These are phyloP conservation scores for Polygonum aviculare DNA, from an alignment of 148 eudicot species.

Conservation along the genomic window DNA sequence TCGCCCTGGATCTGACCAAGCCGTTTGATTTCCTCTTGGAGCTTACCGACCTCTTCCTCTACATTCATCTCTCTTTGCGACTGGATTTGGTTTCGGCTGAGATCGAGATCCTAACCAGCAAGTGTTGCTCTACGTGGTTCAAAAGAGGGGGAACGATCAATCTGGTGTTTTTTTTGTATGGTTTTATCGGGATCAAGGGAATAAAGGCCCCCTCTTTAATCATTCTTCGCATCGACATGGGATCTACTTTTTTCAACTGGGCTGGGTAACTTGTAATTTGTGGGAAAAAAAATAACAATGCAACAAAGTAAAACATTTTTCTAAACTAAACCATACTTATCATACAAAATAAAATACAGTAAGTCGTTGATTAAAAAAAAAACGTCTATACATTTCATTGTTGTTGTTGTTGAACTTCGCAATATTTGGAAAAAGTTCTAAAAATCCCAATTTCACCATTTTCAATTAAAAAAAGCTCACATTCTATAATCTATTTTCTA, in stretches of 20 bases:
- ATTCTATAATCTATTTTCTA: no score
- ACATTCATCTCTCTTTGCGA: slow-evolving; percentile 50
- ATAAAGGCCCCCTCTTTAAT: background rate
- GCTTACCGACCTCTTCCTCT: slow-evolving; percentile 77
- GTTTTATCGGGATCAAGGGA: background rate
- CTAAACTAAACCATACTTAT: no score
- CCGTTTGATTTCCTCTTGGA: slow-evolving; percentile 80
- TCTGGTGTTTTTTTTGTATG: background rate
- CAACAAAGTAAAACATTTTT: no score
- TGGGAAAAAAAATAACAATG: no score
- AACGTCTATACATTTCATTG: no score
- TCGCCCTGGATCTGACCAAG: slow-evolving; percentile 75
- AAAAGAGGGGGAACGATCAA: background rate
- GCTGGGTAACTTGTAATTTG: no score
- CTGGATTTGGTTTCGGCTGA: slow-evolving; percentile 5
- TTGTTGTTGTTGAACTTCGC: no score
- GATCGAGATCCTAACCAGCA: background rate
- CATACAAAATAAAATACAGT: no score
- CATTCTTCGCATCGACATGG: background rate
- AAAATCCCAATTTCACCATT: no score
- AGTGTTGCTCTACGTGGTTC: background rate
- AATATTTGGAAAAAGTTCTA: no score
- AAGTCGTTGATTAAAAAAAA: no score
- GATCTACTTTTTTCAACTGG: background rate
- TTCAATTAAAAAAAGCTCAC: no score